These are phyloP conservation scores for Oryza longistaminata DNA, from an alignment of 176 grass and related monocot species.

Conservation along the genomic window DNA sequence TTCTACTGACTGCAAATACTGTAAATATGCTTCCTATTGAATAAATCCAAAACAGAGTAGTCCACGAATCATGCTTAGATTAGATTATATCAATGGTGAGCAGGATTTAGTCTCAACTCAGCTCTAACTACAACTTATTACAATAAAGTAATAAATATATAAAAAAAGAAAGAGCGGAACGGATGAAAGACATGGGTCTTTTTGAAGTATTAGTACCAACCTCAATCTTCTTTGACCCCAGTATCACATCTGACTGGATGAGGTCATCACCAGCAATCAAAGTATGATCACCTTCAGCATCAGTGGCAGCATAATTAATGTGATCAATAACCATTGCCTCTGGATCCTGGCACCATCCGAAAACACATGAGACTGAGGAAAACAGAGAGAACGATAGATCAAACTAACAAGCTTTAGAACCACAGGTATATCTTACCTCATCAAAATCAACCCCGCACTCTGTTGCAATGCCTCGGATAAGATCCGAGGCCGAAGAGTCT, in stretches of 20 bases:
- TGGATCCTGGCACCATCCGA: conserved; percentile 55
- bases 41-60: not conserved
- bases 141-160: not conserved
- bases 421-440: conserved; percentile 61
- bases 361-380: not conserved
- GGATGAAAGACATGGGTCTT: not conserved
- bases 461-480: conserved; percentile 87
- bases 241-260: conserved; percentile 82
- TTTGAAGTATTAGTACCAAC: conserved; percentile 32
- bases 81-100: not conserved
- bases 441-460: conserved; percentile 96
- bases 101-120: conserved; percentile 1
- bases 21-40: not conserved
- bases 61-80: not conserved
- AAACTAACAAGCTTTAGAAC: not conserved
- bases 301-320: conserved; percentile 72
- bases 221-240: conserved; percentile 78
- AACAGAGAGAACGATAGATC: not conserved
- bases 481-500: conserved; percentile 83
- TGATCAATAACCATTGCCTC: conserved; percentile 89
- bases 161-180: not conserved
- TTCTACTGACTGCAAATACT: not conserved
- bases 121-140: conserved; percentile 2
- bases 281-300: conserved; percentile 82
- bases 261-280: conserved; percentile 75